A percentile compares a stretch with the other conserved stretches of the same genome.
Conservation (phyloP, 352 stramenopile species). For the Pythium dissotocum region DNA sequence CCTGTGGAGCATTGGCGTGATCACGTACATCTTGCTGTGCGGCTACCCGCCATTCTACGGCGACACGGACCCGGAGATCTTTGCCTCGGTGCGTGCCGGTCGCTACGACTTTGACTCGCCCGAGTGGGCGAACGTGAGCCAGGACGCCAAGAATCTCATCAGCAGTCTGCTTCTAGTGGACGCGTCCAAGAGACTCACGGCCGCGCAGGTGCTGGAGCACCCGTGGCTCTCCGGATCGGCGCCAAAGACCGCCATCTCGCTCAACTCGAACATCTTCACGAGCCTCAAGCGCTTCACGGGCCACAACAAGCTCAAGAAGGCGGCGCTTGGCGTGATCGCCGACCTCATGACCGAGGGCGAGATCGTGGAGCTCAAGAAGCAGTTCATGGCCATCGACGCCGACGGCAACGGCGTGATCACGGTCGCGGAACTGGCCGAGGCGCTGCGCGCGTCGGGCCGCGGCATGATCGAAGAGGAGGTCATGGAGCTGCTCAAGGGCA, state of each 20-base stretch:
- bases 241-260: constrained; percentile 67
- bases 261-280: constrained; percentile 85
- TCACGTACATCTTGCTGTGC: constrained; percentile 95
- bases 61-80: constrained; percentile 92
- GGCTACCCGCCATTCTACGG: constrained; percentile 97
- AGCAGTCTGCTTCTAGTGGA: constrained; percentile 93
- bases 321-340: constrained; percentile 82
- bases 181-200: constrained; percentile 90
- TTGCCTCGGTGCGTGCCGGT: constrained; percentile 73
- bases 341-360: constrained; percentile 82
- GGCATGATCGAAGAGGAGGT: constrained; percentile 90
- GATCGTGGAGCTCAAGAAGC: constrained; percentile 85
- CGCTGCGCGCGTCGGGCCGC: constrained; percentile 78
- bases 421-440: constrained; percentile 82
- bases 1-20: constrained; percentile 96
- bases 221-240: constrained; percentile 83
- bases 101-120: constrained; percentile 87
- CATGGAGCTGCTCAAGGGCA: constrained; percentile 83
- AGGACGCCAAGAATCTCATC: constrained; percentile 94
- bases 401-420: constrained; percentile 90
- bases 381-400: constrained; percentile 86
- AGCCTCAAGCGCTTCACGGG: constrained; percentile 87
- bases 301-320: constrained; percentile 91
- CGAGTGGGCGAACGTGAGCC: constrained; percentile 81
- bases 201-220: constrained; percentile 85